Base-by-base conservation (phyloP, 108 stramenopile genomes). In the Schizochytrium sp. region DNA sequence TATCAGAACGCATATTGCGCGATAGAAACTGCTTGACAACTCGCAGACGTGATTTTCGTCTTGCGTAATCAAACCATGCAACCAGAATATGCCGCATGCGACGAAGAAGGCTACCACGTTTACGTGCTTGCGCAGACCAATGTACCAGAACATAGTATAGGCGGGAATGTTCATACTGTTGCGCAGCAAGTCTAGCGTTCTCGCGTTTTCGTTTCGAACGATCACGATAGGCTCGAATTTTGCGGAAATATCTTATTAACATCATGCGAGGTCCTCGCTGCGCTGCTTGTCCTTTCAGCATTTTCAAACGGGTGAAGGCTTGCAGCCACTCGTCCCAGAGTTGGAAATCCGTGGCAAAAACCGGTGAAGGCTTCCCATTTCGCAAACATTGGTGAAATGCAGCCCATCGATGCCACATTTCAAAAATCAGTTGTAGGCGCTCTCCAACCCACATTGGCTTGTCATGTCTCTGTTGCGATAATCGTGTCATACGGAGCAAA, bases 11-110 rank as follows among this genome's bases (percentile, higher is more conserved):
- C 47, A 83, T 49, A 40, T 55, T 83, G 47, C 28, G 47, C 3
- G 76, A 17, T 13, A 83, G 76, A 55, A 55, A 83, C 3, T 40
- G 76, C 76, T 83, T 83, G 15, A 83, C 76, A 49, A 83, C 50
- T 5, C 53, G 47, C 15, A 83, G 76, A 55, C 76, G 47, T 0
- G 47, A 47, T 53, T 83, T 83, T 10, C 76, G 76, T 55, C 55
- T 55, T 17, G 76, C 47, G 50, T 53, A 83, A n/a, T 55, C 53
- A 53, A 55, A 55, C 76, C 76, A 83, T 5, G 3, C 47, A 28
- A 83, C 76, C 1, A 83, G 53, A 83, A 83, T 50, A n/a, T 40
- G 47, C 50, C 76, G 45, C 3, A n/a, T 49, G 15, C 38, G 76
- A 5, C 76, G 76, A 47, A 83, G 38, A 49, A 83, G 50, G 10